Base-by-base conservation (phyloP, 2,329 filamentous ascomycete species). In the Cercospora sojina region DNA sequence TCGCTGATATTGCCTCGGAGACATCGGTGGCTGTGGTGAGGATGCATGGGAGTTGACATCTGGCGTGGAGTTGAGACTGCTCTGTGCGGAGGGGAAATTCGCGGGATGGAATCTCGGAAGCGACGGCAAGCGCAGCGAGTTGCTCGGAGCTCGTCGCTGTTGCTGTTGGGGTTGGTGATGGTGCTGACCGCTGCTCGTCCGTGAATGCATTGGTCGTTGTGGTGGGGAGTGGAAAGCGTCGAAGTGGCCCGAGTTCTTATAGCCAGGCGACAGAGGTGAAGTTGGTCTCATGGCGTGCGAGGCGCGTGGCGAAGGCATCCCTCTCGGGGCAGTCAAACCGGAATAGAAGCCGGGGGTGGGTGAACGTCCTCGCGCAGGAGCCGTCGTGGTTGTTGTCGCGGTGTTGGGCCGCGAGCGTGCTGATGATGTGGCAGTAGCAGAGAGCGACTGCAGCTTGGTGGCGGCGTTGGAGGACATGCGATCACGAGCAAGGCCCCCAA, bases 81-180 rank as follows among this genome's bases (percentile, higher is more conserved):
- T 76, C 59, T 76, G 72, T 18, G 70, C 65, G 3, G 74, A 76
- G 9, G 81, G 79, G 71, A 81, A 85, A 74, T 84, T 84, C 68
- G 83, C 82, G 6, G 83, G 83, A 67, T 85, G 83, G 77, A 83
- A 85, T 65, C 82, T 80, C 53, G 83, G 83, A 47, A 85, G 77
- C 1, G 80, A 80, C n/a, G 82, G 81, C 13, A 85, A 75, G 64
- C 80, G 80, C 38, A 84, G 75, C 27, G 78, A 77, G 58, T 75
- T 77, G 59, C 76, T 75, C 49, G 56, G 43, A 4, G 68, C 65
- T 12, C 75, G 74, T 53, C 77, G 77, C 13, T 77, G 76, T 38
- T 63, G 60, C 10, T 62, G 59, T 18, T 43, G 35, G 8, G 53
- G 16, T 20, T 56, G 59, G 53, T 62, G 59, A 16, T 43, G 35